Base-by-base conservation (phyloP, 305 asterid genomes). In the Petunia hybrid region DNA sequence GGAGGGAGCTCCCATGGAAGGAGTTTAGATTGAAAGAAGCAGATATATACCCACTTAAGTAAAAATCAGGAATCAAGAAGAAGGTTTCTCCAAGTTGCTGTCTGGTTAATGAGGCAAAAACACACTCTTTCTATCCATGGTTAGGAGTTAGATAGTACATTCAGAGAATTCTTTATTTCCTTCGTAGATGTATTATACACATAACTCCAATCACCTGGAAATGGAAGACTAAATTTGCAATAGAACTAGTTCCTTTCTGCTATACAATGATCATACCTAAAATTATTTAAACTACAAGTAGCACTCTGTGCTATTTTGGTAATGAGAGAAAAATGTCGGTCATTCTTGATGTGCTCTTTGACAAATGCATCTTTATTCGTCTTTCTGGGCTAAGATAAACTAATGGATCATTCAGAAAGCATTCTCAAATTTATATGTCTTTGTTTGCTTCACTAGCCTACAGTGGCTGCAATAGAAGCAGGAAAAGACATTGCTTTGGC, bases 401-500 rank as follows among this genome's bases (percentile, higher is more conserved):
- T 36, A 51, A 35, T 46, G 77, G 22, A 70, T 70, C 78, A 51
- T 36, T 73, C 31, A 73, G 62, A 73, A 48, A 22, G 36, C 39
- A 6, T 53, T 53, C 78, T 73, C 78, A 73, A 51, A 51, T 73
- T 73, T 35, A 9, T 13, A 35, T 3, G 36, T 51, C 46, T 51
- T 51, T 3, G 36, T 36, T 73, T 73, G 63, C 63, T 51, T 73
- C 43, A 51, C 39, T 79, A 96, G 99, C 99, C 99, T 4, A 96
- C 99, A 2, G 98, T 96, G 74, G 98, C 99, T 60, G 98, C 99
- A 55, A 96, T 94, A 80, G 98, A 93, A 88, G 99, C 99, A 59
- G 98, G 99, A 76, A 96, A 93, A 84, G 97, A 93, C 89, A 96
- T 96, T 35, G 98, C 98, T 56, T 91, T 94, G 93, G 99, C 98